A percentile compares a stretch with the other conserved stretches of the same genome.
Conservation (phyloP, 2,329 filamentous ascomycete genomes). For the Talaromyces sp. region DNA sequence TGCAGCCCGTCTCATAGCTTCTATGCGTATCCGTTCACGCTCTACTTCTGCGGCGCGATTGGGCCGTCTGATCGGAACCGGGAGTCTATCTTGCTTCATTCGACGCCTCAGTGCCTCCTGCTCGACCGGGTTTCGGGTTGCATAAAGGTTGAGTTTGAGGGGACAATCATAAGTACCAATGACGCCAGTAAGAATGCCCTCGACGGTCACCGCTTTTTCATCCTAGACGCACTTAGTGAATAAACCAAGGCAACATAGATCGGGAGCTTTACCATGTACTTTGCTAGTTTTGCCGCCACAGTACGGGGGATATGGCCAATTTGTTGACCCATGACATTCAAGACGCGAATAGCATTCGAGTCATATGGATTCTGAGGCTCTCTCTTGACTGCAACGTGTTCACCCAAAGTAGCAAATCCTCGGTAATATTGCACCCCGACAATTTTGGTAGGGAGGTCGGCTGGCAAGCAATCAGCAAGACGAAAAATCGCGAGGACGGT, state of each 20-base stretch:
- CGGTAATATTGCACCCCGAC: slow-evolving; percentile 60
- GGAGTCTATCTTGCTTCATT: slow-evolving; percentile 61
- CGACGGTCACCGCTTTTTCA: slow-evolving; percentile 55
- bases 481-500: slow-evolving; percentile 13
- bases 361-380: slow-evolving; percentile 68
- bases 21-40: slow-evolving; percentile 44
- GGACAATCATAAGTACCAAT: slow-evolving; percentile 69
- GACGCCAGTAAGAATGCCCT: slow-evolving; percentile 62
- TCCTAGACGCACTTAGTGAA: slow-evolving; percentile 39
- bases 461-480: slow-evolving; percentile 24
- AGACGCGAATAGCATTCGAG: slow-evolving; percentile 68
- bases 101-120: slow-evolving; percentile 53
- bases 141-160: slow-evolving; percentile 63
- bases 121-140: slow-evolving; percentile 52
- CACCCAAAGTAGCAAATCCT: slow-evolving; percentile 57
- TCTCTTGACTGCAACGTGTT: slow-evolving; percentile 58
- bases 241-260: not conserved
- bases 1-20: slow-evolving; percentile 28
- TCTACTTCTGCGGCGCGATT: slow-evolving; percentile 25
- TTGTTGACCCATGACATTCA: slow-evolving; percentile 69
- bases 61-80: slow-evolving; percentile 32
- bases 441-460: slow-evolving; percentile 48
- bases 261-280: slow-evolving; percentile 55
- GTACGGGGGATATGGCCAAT: slow-evolving; percentile 71
- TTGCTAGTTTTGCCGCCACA: slow-evolving; percentile 65